Conservation (phyloP, 1,284 basidiomycete genomes). For the Irpex sp. region DNA sequence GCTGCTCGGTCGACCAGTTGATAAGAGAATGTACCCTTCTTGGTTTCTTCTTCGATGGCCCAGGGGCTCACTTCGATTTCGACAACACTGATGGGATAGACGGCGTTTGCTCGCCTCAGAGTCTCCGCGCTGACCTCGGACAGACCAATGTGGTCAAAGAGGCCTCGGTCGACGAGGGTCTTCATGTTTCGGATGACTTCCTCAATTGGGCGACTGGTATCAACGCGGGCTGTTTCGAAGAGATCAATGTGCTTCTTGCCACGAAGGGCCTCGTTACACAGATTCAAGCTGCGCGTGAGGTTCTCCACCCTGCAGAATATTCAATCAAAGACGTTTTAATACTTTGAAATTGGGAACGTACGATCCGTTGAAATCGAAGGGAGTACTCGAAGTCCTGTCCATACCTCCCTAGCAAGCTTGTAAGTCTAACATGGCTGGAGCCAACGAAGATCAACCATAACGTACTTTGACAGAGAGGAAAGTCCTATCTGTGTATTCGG, state of each 20-base stretch:
- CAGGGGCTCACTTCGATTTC: slow-evolving; percentile 66
- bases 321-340: not conserved
- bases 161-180: slow-evolving; percentile 45
- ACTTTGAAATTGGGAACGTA: slow-evolving; percentile 22
- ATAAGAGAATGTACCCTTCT: slow-evolving; percentile 40
- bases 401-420: too few relatives aligned
- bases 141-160: slow-evolving; percentile 54
- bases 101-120: slow-evolving; percentile 47
- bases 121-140: slow-evolving; percentile 57
- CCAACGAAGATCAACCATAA: not conserved
- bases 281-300: slow-evolving; percentile 47
- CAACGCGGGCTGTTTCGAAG: slow-evolving; percentile 47
- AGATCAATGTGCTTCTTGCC: slow-evolving; percentile 53
- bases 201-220: slow-evolving; percentile 38
- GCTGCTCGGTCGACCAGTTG: slow-evolving; percentile 44
- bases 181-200: slow-evolving; percentile 34
- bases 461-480: slow-evolving; percentile 53
- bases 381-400: not conserved
- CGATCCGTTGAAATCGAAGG: slow-evolving; percentile 33
- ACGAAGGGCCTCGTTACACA: slow-evolving; percentile 45
- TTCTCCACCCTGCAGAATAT: slow-evolving; percentile 42
- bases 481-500: slow-evolving; percentile 59
- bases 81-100: slow-evolving; percentile 52
- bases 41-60: slow-evolving; percentile 54
- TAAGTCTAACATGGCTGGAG: too few relatives aligned